Evolutionary conservation across 192 early-diverging fungal species (phyloP).

Genomic region (Backusella tuberculispora): DNA sequence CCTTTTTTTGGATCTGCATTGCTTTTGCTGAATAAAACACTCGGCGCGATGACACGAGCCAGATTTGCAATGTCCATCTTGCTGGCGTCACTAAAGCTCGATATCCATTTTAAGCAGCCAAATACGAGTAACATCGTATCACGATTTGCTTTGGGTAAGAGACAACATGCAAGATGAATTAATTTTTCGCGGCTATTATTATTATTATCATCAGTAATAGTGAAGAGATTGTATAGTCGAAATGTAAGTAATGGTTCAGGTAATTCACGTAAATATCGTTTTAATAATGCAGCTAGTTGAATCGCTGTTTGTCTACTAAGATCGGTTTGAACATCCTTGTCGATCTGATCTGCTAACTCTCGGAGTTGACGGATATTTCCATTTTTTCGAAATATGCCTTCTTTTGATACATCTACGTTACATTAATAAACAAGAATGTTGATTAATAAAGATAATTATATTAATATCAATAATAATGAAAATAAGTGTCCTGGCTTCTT

Average conservation of each 20-base stretch:
- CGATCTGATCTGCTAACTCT: constrained; percentile 78
- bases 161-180: constrained; percentile 78
- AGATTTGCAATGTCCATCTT: constrained; percentile 94
- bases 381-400: constrained; percentile 98
- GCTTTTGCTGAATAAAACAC: constrained; percentile 84
- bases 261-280: constrained; percentile 96
- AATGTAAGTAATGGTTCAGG: constrained; percentile 95
- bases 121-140: constrained; percentile 93
- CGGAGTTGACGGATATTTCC: constrained; percentile 94
- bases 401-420: constrained; percentile 74
- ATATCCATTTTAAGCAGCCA: constrained; percentile 83
- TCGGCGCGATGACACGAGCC: constrained; percentile 93
- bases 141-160: constrained; percentile 90
- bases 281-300: constrained; percentile 93
- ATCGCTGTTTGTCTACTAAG: constrained; percentile 63
- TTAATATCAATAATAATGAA: not conserved
- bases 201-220: constrained; percentile 44
- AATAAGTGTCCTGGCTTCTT: constrained; percentile 27
- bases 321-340: constrained; percentile 66
- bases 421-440: constrained; percentile 2
- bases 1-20: constrained; percentile 43
- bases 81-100: constrained; percentile 77
- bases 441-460: constrained; percentile 25
- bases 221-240: constrained; percentile 84
- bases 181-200: constrained; percentile 47